A percentile compares a stretch with the other conserved stretches of the same genome.
Conservation (phyloP, 768 basidiomycete genomes). For the Suillus weaverae region DNA sequence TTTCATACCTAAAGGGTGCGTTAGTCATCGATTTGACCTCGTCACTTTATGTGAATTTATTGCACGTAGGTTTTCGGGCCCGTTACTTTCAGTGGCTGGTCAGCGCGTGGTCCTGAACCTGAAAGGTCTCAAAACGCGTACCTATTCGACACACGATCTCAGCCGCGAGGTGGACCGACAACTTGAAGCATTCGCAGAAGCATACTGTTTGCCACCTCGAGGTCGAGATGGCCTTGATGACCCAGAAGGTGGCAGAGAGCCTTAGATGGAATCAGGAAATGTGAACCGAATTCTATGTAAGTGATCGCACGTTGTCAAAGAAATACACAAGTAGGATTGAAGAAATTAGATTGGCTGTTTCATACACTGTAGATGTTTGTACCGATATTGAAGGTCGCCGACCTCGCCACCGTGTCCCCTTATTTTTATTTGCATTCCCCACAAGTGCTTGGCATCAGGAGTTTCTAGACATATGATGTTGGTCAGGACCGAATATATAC, state of each 20-base stretch:
- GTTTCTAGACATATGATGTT: neutral
- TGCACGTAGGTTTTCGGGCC: constrained; percentile 11
- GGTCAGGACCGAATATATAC: neutral
- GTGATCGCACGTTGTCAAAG: neutral
- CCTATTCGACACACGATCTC: constrained; percentile 14
- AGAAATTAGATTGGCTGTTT: neutral
- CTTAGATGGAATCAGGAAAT: neutral
- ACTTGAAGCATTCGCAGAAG: constrained; percentile 7
- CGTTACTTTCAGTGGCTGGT: constrained; percentile 21
- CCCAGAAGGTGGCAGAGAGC: neutral
- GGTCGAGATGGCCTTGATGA: neutral
- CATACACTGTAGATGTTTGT: neutral
- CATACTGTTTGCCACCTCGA: neutral
- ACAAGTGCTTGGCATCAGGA: neutral
- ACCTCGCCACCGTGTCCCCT: neutral
- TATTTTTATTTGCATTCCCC: neutral
- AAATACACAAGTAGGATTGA: neutral
- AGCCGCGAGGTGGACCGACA: constrained; percentile 21
- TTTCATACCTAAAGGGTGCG: constrained; percentile 6
- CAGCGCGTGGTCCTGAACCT: constrained; percentile 28
- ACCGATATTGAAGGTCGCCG: neutral
- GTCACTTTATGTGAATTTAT: neutral
- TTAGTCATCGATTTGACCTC: neutral
- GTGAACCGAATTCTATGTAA: neutral
- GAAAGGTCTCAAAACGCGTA: constrained; percentile 8